phyloP scores from a whole-genome alignment of 1,284 basidiomycete species.

The Fomitopsis pinicola region DNA sequence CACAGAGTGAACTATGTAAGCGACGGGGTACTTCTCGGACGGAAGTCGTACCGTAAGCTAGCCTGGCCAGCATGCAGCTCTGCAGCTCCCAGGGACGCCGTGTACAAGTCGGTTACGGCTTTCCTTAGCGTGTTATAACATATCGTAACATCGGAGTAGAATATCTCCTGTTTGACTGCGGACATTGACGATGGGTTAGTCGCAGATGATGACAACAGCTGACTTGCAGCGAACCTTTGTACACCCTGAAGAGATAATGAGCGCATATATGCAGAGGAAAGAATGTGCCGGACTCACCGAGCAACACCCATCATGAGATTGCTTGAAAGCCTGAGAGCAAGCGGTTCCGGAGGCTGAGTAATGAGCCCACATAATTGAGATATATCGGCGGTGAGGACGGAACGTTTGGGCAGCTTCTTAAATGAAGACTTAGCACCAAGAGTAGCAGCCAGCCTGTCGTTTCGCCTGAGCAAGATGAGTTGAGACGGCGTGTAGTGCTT shows the following conservation, averaged over 20 bases:
- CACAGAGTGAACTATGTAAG: background rate
- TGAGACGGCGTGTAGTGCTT: background rate
- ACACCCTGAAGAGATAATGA: constrained; percentile 43
- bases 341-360: constrained; percentile 75
- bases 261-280: constrained; percentile 14
- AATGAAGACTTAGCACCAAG: constrained; percentile 82
- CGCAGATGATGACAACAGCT: background rate
- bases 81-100: constrained; percentile 35
- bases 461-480: background rate
- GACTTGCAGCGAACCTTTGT: constrained; percentile 48
- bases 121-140: constrained; percentile 74
- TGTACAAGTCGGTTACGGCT: constrained; percentile 59
- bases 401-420: constrained; percentile 75
- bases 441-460: constrained; percentile 79
- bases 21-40: background rate
- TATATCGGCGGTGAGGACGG: constrained; percentile 79
- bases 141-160: constrained; percentile 73
- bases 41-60: constrained; percentile 46
- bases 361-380: constrained; percentile 76
- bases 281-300: constrained; percentile 48
- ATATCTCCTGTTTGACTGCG: constrained; percentile 81
- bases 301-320: constrained; percentile 85
- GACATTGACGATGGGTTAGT: background rate
- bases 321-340: constrained; percentile 80
- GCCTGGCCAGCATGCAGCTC: constrained; percentile 69